Conservation (phyloP, 1,284 basidiomycete genomes). For the Pseudozyma sp. region DNA sequence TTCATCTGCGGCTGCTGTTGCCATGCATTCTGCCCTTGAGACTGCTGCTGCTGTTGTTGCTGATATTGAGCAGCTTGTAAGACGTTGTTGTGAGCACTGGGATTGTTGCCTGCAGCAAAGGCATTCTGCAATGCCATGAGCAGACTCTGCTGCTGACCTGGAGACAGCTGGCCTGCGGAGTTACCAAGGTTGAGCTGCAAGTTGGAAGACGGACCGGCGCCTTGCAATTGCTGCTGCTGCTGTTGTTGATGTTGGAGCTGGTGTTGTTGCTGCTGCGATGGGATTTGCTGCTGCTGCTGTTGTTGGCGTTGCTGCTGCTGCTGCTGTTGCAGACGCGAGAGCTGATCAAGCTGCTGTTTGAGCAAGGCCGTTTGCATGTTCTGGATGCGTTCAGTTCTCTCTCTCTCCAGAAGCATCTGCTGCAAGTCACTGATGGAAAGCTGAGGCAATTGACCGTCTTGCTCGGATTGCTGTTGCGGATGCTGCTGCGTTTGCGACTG, state of each 20-base stretch:
- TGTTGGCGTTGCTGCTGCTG: constrained; percentile 27
- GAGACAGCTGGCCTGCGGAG: constrained; percentile 35
- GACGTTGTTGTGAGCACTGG: constrained; percentile 38
- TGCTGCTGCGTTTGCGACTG: constrained; percentile 13
- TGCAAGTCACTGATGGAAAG: constrained; percentile 53
- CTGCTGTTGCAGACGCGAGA: constrained; percentile 42
- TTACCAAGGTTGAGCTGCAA: constrained; percentile 23
- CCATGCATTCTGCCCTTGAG: too few species aligned
- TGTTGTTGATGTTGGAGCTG: constrained; percentile 17
- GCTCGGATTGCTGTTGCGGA: constrained; percentile 9
- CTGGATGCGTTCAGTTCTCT: constrained; percentile 57
- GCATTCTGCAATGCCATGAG: constrained; percentile 44
- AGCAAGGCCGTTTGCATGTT: constrained; percentile 60
- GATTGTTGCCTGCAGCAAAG: constrained; percentile 47
- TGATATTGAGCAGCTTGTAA: constrained; percentile 33
- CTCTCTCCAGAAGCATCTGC: constrained; percentile 54
- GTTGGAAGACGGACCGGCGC: constrained; percentile 11
- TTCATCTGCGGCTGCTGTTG: constrained; percentile 25
- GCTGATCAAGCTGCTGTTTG: constrained; percentile 59
- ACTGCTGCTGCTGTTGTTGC: constrained; percentile 24
- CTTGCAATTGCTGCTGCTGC: constrained; percentile 15
- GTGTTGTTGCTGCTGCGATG: constrained; percentile 12
- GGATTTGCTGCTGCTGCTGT: constrained; percentile 10
- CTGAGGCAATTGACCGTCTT: constrained; percentile 20
- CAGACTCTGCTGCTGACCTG: constrained; percentile 45